Base-by-base conservation (phyloP, 2,329 filamentous ascomycete genomes). In the Xylariaceae sp. region DNA sequence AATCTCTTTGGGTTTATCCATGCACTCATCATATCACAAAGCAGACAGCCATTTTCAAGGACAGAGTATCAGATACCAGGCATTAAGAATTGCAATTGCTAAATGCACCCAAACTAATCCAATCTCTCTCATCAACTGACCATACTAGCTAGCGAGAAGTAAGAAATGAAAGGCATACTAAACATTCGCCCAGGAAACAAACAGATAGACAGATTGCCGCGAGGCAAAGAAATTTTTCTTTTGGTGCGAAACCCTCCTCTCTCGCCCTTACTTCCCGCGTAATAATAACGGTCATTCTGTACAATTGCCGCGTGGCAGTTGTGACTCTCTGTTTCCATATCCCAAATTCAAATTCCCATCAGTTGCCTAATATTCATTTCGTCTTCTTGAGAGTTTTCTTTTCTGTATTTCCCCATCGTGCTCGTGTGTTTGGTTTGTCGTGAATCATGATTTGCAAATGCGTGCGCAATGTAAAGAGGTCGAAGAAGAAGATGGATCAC, bases 131-230 rank as follows among this genome's bases (percentile, higher is more conserved):
- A 43, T 45, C 33, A n/a, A 17, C 51, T 54, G 45, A 45, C 44
- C 42, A 47, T 28, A 56, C 18, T 34, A 48, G 31, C 19, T 53
- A 51, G 53, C 39, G 42, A 49, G 51, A 39, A 39, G 47, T 36
- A 58, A 40, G 34, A 51, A 55, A 44, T 12, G 42, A 59, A 50
- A 56, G 31, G 41, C 17, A 51, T 48, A 28, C 4, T 28, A 28
- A 28, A 28, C 7, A 28, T 5, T 7, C 22, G 22, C 22, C 22
- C 7, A 5, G 22, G 22, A 28, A 28, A 28, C 22, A 28, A n/a
- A 60, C 50, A 56, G 42, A 47, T 9, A 57, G 61, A 56, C 66
- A 62, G 58, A 60, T 62, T 69, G 67, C 67, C 67, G 67, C 60
- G 67, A 64, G 67, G 67, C 67, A 69, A 28, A 28, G 22, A 28